Percentiles rank a stretch among this genome's conserved stretches.
Evolutionary conservation across 2,329 filamentous ascomycete genomes (phyloP).

Genomic region (Penicillium sclerotigenum): DNA sequence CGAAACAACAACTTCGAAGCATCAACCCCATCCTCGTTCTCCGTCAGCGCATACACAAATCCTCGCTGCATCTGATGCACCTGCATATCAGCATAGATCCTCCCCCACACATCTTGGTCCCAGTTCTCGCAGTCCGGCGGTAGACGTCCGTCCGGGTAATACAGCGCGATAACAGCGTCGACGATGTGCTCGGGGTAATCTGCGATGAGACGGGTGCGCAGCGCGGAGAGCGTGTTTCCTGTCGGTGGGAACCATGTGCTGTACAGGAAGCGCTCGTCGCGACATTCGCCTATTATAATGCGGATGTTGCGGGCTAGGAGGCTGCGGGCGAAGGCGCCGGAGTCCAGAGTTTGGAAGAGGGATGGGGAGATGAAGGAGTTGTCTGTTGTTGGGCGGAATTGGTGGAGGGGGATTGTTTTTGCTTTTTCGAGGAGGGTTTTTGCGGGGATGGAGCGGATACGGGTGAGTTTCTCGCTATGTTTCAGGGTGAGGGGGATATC

Average conservation of each 20-base stretch:
- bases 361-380: slow-evolving; percentile 45
- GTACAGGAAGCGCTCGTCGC: slow-evolving; percentile 54
- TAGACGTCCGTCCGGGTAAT: slow-evolving; percentile 43
- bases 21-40: slow-evolving; percentile 40
- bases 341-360: slow-evolving; percentile 48
- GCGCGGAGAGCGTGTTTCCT: slow-evolving; percentile 38
- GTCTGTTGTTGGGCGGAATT: slow-evolving; percentile 55
- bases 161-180: slow-evolving; percentile 44
- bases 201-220: slow-evolving; percentile 49
- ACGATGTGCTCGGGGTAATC: slow-evolving; percentile 51
- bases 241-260: slow-evolving; percentile 49
- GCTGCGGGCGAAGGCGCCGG: slow-evolving; percentile 46
- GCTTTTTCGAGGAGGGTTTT: slow-evolving; percentile 44
- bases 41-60: slow-evolving; percentile 46
- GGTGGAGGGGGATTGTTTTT: slow-evolving; percentile 46
- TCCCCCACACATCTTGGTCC: slow-evolving; percentile 51
- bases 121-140: slow-evolving; percentile 45
- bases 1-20: slow-evolving; percentile 45
- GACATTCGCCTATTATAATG: slow-evolving; percentile 55
- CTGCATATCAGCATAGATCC: slow-evolving; percentile 56
- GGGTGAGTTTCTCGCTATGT: slow-evolving; percentile 45
- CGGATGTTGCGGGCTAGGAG: slow-evolving; percentile 47
- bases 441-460: slow-evolving; percentile 42
- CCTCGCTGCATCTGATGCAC: slow-evolving; percentile 54
- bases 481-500: slow-evolving; percentile 43